Evolutionary conservation across 345 rosid genomes (phyloP).

Genomic region (Leavenworthia alabamica): DNA sequence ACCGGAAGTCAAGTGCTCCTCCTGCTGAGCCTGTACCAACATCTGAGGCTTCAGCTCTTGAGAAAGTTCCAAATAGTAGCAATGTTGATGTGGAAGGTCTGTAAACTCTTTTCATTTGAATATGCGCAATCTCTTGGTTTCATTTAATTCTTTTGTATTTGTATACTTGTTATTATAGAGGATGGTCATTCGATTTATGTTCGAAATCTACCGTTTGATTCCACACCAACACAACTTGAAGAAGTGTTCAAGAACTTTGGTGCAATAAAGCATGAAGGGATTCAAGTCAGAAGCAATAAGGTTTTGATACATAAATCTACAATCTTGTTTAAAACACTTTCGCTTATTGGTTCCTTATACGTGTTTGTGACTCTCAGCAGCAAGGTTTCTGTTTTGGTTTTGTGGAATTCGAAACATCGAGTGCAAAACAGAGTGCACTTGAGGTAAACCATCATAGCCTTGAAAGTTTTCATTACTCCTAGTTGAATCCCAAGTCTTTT

Average conservation of each 20-base stretch:
- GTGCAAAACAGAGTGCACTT: slow-evolving; percentile 51
- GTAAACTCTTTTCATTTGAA: not conserved
- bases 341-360: not conserved
- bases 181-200: slow-evolving; percentile 68
- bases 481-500: not conserved
- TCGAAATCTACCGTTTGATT: slow-evolving; percentile 44
- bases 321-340: not conserved
- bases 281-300: slow-evolving; percentile 72
- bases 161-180: slow-evolving; percentile 29
- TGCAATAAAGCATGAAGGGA: slow-evolving; percentile 55
- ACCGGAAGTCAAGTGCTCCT: slow-evolving; percentile 26
- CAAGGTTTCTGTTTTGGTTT: slow-evolving; percentile 76
- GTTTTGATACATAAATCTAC: slow-evolving; percentile 35
- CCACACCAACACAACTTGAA: slow-evolving; percentile 50
- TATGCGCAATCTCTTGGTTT: not conserved
- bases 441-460: slow-evolving; percentile 40
- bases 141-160: not conserved
- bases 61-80: slow-evolving; percentile 37
- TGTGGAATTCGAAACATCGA: slow-evolving; percentile 54
- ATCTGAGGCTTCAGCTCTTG: slow-evolving; percentile 14
- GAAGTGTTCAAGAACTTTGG: slow-evolving; percentile 62
- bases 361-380: slow-evolving; percentile 33
- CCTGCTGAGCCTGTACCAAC: slow-evolving; percentile 33
- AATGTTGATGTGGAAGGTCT: slow-evolving; percentile 52
- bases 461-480: not conserved